Evolutionary conservation across 2,329 filamentous ascomycete species (phyloP).

Genomic region (Exophiala sp.): DNA sequence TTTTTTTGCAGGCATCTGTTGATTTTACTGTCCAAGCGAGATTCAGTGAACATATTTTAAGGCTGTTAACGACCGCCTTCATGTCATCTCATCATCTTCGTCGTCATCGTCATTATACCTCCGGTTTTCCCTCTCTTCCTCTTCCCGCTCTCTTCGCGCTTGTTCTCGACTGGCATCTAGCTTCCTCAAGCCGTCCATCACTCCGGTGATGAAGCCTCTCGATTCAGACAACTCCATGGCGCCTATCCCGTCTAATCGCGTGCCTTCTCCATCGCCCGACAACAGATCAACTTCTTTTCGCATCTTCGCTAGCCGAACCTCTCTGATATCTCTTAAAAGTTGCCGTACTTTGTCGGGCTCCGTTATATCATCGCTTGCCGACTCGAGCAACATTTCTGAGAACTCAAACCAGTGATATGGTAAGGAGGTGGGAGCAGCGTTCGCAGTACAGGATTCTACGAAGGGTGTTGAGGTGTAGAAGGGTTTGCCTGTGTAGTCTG

Average conservation of each 20-base stretch:
- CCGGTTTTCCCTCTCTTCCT: constrained; percentile 59
- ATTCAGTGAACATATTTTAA: constrained; percentile 7
- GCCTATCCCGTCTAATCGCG: constrained; percentile 75
- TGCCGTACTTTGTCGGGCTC: constrained; percentile 70
- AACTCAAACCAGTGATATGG: constrained; percentile 97
- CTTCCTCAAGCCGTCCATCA: constrained; percentile 80
- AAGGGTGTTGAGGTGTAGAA: constrained; percentile 67
- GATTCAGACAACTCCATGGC: constrained; percentile 91
- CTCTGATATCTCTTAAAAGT: constrained; percentile 74
- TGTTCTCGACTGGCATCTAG: constrained; percentile 79
- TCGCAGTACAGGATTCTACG: constrained; percentile 67
- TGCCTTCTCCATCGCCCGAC: constrained; percentile 68
- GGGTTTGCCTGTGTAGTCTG: constrained; percentile 38
- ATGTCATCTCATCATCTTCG: constrained; percentile 47
- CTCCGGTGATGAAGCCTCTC: constrained; percentile 75
- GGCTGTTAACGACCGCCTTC: constrained; percentile 3
- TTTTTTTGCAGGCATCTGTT: not conserved
- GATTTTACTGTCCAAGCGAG: not conserved
- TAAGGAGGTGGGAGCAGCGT: constrained; percentile 65
- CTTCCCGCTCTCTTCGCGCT: constrained; percentile 70
- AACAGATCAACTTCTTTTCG: constrained; percentile 68
- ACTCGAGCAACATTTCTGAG: constrained; percentile 79
- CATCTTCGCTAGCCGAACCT: constrained; percentile 88
- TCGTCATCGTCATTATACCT: constrained; percentile 54
- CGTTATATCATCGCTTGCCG: constrained; percentile 77